Conservation (phyloP, 106 monocot genomes). For the Platanthera guangdongensis region DNA sequence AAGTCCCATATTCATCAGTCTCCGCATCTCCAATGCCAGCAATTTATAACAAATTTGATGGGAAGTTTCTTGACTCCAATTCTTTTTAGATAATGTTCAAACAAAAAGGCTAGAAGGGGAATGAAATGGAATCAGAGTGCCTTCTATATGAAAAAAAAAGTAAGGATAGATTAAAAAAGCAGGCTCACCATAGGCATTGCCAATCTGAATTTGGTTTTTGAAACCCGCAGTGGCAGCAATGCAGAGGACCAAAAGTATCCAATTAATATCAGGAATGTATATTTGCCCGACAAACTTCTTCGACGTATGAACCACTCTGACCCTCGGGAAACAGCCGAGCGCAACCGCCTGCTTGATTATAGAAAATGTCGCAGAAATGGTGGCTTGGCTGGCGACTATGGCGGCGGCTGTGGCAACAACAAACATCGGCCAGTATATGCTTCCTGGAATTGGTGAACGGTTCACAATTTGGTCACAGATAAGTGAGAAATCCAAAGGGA, state of each 20-base stretch:
- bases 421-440: slow-evolving; percentile 82
- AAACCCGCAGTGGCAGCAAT: slow-evolving; percentile 90
- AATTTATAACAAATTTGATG: too few species aligned
- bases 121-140: too few species aligned
- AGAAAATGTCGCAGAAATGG: slow-evolving; percentile 88
- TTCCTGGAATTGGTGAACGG: slow-evolving; percentile 22
- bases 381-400: slow-evolving; percentile 85
- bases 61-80: not conserved
- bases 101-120: not conserved
- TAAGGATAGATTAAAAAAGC: too few species aligned
- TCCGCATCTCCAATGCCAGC: too few species aligned
- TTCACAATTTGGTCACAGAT: not conserved
- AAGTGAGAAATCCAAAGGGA: too few species aligned
- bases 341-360: slow-evolving; percentile 89
- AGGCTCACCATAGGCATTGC: slow-evolving; percentile 84
- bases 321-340: slow-evolving; percentile 90
- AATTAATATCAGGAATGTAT: slow-evolving; percentile 95
- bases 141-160: too few species aligned
- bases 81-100: not conserved
- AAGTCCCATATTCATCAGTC: too few species aligned
- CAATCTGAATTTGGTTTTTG: slow-evolving; percentile 89
- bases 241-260: slow-evolving; percentile 91
- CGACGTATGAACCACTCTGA: slow-evolving; percentile 89
- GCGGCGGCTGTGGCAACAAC: slow-evolving; percentile 77
- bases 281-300: slow-evolving; percentile 88